A percentile compares a stretch with the other conserved stretches of the same genome.
Evolutionary conservation across 2,329 filamentous ascomycete species (phyloP).

Genomic region (Pseudocercospora cruenta): DNA sequence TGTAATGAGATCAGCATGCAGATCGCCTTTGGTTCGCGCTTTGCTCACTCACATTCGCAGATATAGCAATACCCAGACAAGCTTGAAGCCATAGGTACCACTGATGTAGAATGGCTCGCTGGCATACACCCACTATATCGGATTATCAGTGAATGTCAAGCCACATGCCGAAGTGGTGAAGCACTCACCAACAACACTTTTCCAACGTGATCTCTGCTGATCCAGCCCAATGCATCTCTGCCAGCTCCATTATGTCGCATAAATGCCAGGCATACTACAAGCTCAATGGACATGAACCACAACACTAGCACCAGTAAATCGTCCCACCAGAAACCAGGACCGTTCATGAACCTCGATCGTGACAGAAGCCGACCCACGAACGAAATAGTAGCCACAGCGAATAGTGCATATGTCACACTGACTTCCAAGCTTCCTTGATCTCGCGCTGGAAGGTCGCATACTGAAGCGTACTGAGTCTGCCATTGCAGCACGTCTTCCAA

Average conservation of each 20-base stretch:
- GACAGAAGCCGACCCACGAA: constrained; percentile 14
- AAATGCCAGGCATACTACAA: constrained; percentile 8
- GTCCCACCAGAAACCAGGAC: constrained; percentile 24
- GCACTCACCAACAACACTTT: constrained; percentile 6
- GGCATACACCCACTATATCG: constrained; percentile 14
- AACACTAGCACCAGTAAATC: constrained; percentile 16
- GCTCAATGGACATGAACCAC: constrained; percentile 9
- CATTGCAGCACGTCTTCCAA: constrained; percentile 19
- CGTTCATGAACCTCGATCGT: constrained; percentile 12
- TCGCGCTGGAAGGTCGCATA: constrained; percentile 13
- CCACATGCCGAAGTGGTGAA: neutral
- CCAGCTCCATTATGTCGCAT: constrained; percentile 8
- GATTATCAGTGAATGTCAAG: neutral
- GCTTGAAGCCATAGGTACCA: constrained; percentile 15
- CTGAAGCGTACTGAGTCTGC: constrained; percentile 19
- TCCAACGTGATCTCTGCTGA: constrained; percentile 4
- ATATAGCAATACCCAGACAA: constrained; percentile 20
- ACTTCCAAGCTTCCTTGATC: constrained; percentile 7
- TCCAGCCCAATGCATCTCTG: constrained; percentile 14
- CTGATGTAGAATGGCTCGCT: constrained; percentile 23
- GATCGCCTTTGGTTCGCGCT: neutral
- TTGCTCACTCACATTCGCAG: constrained; percentile 14
- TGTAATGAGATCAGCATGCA: neutral
- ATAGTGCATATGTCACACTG: constrained; percentile 9
- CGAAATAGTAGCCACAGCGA: constrained; percentile 8